These are phyloP conservation scores for Phytophthora sojae DNA, from an alignment of 352 stramenopile genomes.

Conservation along the genomic window DNA sequence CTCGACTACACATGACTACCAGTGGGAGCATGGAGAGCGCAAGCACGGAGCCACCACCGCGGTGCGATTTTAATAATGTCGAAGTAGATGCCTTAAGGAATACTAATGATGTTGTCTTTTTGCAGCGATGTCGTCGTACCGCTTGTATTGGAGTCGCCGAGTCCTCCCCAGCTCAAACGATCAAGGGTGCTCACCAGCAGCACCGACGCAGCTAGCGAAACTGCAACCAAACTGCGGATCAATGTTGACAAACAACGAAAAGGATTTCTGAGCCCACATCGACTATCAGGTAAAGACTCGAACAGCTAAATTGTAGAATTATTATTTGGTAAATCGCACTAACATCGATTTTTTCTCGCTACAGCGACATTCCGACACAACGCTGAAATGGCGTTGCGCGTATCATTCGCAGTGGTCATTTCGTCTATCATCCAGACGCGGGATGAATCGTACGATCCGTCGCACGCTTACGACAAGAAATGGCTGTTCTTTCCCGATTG, in stretches of 20 bases:
- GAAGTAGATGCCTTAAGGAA: neutral
- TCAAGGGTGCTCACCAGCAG: slow-evolving; percentile 17
- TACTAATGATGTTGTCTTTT: neutral
- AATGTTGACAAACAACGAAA: slow-evolving; percentile 26
- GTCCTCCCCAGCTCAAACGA: slow-evolving; percentile 4
- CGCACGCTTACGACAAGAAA: slow-evolving; percentile 42
- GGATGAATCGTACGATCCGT: slow-evolving; percentile 41
- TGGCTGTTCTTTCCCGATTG: slow-evolving; percentile 73
- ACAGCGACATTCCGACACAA: slow-evolving; percentile 46
- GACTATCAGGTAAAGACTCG: slow-evolving; percentile 31
- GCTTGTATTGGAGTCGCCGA: slow-evolving; percentile 2
- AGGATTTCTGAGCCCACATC: slow-evolving; percentile 28
- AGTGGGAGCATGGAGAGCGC: neutral
- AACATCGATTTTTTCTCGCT: neutral
- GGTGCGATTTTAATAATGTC: neutral
- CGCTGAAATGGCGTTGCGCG: slow-evolving; percentile 55
- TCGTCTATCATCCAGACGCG: slow-evolving; percentile 68
- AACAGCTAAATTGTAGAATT: neutral
- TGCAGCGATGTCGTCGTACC: slow-evolving; percentile 8
- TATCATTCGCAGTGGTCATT: slow-evolving; percentile 65
- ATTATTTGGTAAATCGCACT: neutral
- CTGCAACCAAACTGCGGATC: slow-evolving; percentile 30
- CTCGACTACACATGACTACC: neutral
- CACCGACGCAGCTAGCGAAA: slow-evolving; percentile 18
- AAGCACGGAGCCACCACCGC: neutral